These are phyloP conservation scores for Spergularia azorica DNA, from an alignment of 179 eudicot genomes.

Conservation along the genomic window DNA sequence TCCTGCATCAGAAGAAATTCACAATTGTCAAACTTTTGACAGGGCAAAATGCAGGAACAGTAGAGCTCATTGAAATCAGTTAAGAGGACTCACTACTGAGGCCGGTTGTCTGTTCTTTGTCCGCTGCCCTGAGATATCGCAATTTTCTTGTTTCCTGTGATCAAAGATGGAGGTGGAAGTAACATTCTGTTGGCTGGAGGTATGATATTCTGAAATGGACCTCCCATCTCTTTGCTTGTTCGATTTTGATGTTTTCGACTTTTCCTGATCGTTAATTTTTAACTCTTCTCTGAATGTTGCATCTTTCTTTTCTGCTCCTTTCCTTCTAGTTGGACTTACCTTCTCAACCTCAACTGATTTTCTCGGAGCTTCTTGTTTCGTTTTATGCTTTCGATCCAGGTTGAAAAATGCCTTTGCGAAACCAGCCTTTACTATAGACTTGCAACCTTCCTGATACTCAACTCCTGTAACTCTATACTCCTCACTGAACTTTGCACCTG, in stretches of 20 bases:
- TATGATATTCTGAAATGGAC: constrained; percentile 22
- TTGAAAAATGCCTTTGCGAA: constrained; percentile 32
- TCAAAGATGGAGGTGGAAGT: constrained; percentile 8
- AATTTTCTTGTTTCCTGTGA: constrained; percentile 15
- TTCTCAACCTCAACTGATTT: constrained; percentile 29
- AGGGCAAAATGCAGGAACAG: constrained; percentile 5
- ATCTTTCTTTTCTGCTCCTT: constrained; percentile 9
- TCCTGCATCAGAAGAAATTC: constrained; percentile 37
- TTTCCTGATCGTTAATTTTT: constrained; percentile 37
- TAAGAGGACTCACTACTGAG: constrained; percentile 38
- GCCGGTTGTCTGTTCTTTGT: constrained; percentile 34
- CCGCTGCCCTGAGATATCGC: constrained; percentile 19
- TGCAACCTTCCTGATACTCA: constrained; percentile 20
- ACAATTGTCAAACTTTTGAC: neutral
- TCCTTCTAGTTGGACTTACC: constrained; percentile 32
- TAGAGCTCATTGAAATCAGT: neutral
- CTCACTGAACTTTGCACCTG: constrained; percentile 28
- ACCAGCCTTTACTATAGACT: constrained; percentile 25
- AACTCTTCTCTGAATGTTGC: constrained; percentile 25
- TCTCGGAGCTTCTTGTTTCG: constrained; percentile 36
- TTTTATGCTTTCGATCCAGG: constrained; percentile 31
- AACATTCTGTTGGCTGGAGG: constrained; percentile 20
- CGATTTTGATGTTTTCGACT: constrained; percentile 20
- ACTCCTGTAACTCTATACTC: constrained; percentile 22
- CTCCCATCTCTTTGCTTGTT: constrained; percentile 31